These are phyloP conservation scores for Infundibulicybe gibba DNA, from an alignment of 768 basidiomycete genomes.

Conservation along the genomic window DNA sequence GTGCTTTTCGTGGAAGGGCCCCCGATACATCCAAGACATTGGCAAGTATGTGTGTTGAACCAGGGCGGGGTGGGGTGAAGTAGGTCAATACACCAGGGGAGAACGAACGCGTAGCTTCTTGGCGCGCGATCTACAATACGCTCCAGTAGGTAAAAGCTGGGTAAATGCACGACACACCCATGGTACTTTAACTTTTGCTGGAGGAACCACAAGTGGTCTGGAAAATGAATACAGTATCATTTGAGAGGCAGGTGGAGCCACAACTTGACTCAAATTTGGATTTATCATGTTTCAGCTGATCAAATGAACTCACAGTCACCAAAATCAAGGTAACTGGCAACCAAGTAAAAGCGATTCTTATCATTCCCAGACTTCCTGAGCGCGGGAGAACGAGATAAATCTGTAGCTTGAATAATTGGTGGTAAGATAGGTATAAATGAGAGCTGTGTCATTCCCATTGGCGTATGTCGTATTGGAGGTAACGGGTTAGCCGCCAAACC, in stretches of 20 bases:
- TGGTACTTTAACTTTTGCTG: slow-evolving; percentile 4
- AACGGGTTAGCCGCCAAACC: slow-evolving; percentile 41
- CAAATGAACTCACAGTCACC: slow-evolving; percentile 46
- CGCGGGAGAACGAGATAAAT: slow-evolving; percentile 14
- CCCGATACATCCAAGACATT: slow-evolving; percentile 49
- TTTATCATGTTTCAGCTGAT: too few relatives aligned
- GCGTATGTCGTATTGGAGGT: slow-evolving; percentile 36
- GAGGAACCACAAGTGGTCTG: slow-evolving; percentile 10
- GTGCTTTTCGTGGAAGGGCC: slow-evolving; percentile 23
- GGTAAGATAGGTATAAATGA: slow-evolving; percentile 33
- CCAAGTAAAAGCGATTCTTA: slow-evolving; percentile 39
- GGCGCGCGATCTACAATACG: slow-evolving; percentile 23
- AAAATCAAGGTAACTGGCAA: slow-evolving; percentile 54
- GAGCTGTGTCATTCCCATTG: slow-evolving; percentile 38
- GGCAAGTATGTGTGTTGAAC: slow-evolving; percentile 34
- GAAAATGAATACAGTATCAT: slow-evolving; percentile 30
- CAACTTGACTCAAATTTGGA: slow-evolving; percentile 16
- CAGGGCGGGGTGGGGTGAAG: slow-evolving; percentile 32
- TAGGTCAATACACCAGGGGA: slow-evolving; percentile 43
- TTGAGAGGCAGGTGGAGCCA: slow-evolving; percentile 34
- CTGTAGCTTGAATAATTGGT: slow-evolving; percentile 17
- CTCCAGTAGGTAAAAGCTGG: too few relatives aligned
- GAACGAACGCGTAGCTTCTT: slow-evolving; percentile 34
- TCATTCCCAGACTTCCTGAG: slow-evolving; percentile 11
- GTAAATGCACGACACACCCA: too few relatives aligned